Base-by-base conservation (phyloP, 768 basidiomycete genomes). In the Tephrocybe sp. region DNA sequence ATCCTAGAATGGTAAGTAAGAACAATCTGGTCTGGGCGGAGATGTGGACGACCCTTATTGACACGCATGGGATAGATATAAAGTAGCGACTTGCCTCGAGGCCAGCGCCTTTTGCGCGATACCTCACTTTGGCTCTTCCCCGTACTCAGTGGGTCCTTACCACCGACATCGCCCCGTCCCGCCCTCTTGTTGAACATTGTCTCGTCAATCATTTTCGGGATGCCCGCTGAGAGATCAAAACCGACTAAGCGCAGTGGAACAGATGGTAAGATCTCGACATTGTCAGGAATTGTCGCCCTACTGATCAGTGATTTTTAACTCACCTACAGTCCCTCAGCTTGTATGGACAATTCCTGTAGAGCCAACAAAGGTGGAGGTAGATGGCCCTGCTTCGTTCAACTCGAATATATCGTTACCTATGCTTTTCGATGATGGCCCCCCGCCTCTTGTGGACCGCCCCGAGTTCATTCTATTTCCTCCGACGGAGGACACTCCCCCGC, bases 381-480 rank as follows among this genome's bases (percentile, higher is more conserved):
- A 60, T 35, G 63, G 66, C 9, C 37, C 35, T 51, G 72, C 84
- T 60, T 75, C 79, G 21, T 87, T 86, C 61, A 76, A 76, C 37
- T 75, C 81, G 50, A 80, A 76, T 48, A 27, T 51, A 1, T 59
- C 84, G 47, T 84, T 83, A 1, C 80, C 84, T 11, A 72, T 73
- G 39, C 76, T 80, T 15, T 86, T 77, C 68, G 77, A 73, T 34
- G 66, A 67, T 55, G 78, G 80, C 4, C 73, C 74, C 8, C 71
- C 71, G 22, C 63, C 72, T 7, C 60, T 71, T 21, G 67, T 74
- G 13, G 58, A 69, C 22, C 65, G 65, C 25, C 52, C 59, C 31
- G 72, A 80, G 44, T 72, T 77, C 15, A 67, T 80, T 28, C 74
- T 87, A 59, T 88, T 88, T 70, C 83, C 85, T 16, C 75, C 79